Conservation (phyloP, 345 rosid species). For the Eucalyptus curtisii region DNA sequence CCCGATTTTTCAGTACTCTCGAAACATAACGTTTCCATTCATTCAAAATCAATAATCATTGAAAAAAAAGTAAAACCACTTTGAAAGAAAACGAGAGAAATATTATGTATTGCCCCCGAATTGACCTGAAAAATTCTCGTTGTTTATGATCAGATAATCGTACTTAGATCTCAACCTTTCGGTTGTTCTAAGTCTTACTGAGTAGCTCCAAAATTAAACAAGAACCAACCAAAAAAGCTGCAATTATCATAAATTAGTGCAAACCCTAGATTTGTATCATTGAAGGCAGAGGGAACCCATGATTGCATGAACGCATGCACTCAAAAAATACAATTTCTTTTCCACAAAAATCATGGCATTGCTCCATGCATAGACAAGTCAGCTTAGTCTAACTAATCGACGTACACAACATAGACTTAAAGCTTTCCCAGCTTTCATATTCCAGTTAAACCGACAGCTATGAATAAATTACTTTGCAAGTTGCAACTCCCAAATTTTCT, state of each 20-base stretch:
- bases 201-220: neutral
- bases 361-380: neutral
- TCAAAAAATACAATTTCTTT: neutral
- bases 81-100: neutral
- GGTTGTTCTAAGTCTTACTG: neutral
- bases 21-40: neutral
- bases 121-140: neutral
- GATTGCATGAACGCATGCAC: neutral
- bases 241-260: neutral
- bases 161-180: neutral
- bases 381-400: neutral
- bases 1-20: neutral
- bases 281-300: neutral
- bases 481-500: constrained; percentile 1
- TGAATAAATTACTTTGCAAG: neutral
- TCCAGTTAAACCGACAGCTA: neutral
- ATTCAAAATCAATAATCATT: neutral
- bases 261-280: neutral
- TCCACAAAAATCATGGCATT: neutral
- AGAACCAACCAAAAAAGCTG: neutral
- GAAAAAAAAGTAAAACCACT: neutral
- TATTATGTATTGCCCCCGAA: neutral
- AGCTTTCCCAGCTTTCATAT: neutral
- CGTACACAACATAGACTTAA: neutral
- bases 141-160: neutral